Conservation (phyloP, 768 basidiomycete species). For the Russula griseocarnosa region DNA sequence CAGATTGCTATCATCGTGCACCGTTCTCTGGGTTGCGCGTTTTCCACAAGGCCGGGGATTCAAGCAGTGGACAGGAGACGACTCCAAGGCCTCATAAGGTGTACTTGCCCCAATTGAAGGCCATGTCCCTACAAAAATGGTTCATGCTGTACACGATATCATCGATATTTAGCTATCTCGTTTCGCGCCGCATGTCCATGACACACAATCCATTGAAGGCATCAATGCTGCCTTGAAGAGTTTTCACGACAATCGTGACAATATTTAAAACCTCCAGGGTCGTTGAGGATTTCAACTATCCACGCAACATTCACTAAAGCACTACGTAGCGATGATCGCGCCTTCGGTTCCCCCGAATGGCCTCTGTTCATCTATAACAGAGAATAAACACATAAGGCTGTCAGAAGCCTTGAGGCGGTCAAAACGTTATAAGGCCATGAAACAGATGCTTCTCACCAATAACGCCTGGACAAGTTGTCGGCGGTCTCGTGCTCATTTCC, state of each 20-base stretch:
- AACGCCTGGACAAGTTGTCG: neutral
- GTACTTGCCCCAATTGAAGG: constrained; percentile 26
- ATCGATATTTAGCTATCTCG: constrained; percentile 33
- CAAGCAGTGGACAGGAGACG: constrained; percentile 2
- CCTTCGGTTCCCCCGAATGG: neutral
- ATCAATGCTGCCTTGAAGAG: too few species aligned
- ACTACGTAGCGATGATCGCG: neutral
- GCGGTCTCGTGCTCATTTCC: too few species aligned
- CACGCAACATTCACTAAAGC: neutral
- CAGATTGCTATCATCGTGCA: neutral
- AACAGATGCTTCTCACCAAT: neutral
- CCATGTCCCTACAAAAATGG: constrained; percentile 17
- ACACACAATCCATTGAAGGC: neutral
- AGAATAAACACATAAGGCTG: neutral
- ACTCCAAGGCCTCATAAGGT: constrained; percentile 25
- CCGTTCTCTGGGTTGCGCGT: neutral
- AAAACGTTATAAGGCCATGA: neutral
- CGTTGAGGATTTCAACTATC: neutral
- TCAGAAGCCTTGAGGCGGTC: neutral
- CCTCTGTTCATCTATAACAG: neutral
- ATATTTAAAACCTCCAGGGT: too few species aligned
- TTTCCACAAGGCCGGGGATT: neutral
- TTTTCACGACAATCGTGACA: too few species aligned
- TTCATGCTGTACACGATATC: constrained; percentile 23
- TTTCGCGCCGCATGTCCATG: constrained; percentile 12